These are phyloP conservation scores for Coemansia reversa DNA, from an alignment of 192 early-diverging fungal genomes.

Conservation along the genomic window DNA sequence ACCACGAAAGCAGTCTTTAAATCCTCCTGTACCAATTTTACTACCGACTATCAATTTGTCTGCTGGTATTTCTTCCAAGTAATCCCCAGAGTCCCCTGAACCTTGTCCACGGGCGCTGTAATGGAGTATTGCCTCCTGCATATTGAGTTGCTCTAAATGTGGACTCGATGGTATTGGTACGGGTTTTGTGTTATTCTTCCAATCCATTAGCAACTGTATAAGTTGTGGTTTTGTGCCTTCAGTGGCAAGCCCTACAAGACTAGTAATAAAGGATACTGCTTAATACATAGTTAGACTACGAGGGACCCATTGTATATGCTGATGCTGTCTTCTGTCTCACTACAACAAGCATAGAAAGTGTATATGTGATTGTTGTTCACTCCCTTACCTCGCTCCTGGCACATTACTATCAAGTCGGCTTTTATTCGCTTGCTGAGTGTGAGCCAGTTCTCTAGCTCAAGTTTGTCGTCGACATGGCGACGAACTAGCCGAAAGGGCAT, in stretches of 20 bases:
- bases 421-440: slow-evolving; percentile 64
- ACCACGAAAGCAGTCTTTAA: slow-evolving; percentile 76
- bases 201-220: slow-evolving; percentile 61
- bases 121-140: slow-evolving; percentile 48
- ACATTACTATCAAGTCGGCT: slow-evolving; percentile 70
- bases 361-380: background rate
- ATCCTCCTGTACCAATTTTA: slow-evolving; percentile 73
- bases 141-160: slow-evolving; percentile 56
- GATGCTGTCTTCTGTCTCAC: background rate
- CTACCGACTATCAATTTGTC: slow-evolving; percentile 60
- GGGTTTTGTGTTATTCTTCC: slow-evolving; percentile 67
- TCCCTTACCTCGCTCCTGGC: slow-evolving; percentile 67
- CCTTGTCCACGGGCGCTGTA: slow-evolving; percentile 36
- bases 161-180: slow-evolving; percentile 69
- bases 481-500: slow-evolving; percentile 59
- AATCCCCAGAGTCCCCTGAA: slow-evolving; percentile 54
- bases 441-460: slow-evolving; percentile 59
- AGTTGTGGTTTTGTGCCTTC: slow-evolving; percentile 65
- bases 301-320: background rate
- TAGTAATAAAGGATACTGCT: background rate
- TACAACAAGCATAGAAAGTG: background rate
- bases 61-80: slow-evolving; percentile 62
- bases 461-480: slow-evolving; percentile 59
- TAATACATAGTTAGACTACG: background rate
- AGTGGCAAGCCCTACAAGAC: slow-evolving; percentile 55